Conservation (phyloP, 148 eudicot genomes). For the Chenopodium formosanum region DNA sequence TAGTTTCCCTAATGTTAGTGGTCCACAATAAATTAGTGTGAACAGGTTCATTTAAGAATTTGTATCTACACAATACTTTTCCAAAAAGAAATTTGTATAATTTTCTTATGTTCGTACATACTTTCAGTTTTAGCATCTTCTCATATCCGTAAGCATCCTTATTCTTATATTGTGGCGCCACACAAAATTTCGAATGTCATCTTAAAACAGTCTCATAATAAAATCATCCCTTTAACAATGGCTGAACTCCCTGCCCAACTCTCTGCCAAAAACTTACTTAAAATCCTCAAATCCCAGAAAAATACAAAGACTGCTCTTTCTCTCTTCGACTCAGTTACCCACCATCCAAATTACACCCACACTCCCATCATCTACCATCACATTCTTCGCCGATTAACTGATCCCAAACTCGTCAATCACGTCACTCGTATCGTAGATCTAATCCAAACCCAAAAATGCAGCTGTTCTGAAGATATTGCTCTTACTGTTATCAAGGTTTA, state of each 20-base stretch:
- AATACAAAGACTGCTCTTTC: slow-evolving; percentile 49
- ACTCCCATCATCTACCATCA: slow-evolving; percentile 53
- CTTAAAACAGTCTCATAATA: neutral
- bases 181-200: too few relatives aligned
- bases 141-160: too few relatives aligned
- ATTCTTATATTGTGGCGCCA: too few relatives aligned
- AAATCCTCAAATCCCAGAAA: slow-evolving; percentile 62
- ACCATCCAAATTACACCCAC: slow-evolving; percentile 41
- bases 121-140: too few relatives aligned
- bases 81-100: too few relatives aligned
- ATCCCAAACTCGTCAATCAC: slow-evolving; percentile 39
- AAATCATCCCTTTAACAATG: slow-evolving; percentile 24
- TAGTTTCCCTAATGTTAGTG: too few relatives aligned
- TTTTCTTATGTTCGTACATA: too few relatives aligned
- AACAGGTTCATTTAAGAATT: too few relatives aligned
- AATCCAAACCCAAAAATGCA: slow-evolving; percentile 46
- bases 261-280: slow-evolving; percentile 43
- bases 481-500: slow-evolving; percentile 58
- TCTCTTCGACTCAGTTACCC: slow-evolving; percentile 54
- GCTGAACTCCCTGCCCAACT: slow-evolving; percentile 36
- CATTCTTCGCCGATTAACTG: slow-evolving; percentile 63
- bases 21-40: too few relatives aligned
- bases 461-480: slow-evolving; percentile 57
- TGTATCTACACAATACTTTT: too few relatives aligned
- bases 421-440: slow-evolving; percentile 43